phyloP scores from a whole-genome alignment of 805 yeast species.

The Novakomyces olei region DNA sequence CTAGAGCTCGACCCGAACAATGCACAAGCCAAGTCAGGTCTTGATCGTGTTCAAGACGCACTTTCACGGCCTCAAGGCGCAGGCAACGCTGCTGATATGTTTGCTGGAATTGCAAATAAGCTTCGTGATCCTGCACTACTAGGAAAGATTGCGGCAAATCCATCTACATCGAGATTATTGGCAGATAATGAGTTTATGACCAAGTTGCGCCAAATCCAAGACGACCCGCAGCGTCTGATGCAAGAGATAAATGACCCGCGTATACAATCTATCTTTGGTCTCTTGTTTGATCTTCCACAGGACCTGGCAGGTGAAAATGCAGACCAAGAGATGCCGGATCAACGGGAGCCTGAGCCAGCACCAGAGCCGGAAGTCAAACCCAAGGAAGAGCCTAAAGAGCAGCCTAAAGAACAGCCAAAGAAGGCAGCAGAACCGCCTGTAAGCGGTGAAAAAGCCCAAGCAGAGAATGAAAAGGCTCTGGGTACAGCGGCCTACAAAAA shows the following conservation, averaged over 20 bases:
- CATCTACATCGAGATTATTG: slow-evolving; percentile 70
- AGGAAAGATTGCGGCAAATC: slow-evolving; percentile 54
- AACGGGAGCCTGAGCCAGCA: slow-evolving; percentile 12
- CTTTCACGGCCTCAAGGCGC: slow-evolving; percentile 24
- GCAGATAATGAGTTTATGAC: slow-evolving; percentile 66
- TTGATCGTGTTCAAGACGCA: slow-evolving; percentile 45
- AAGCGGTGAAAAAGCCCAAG: slow-evolving; percentile 15
- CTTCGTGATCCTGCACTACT: slow-evolving; percentile 64
- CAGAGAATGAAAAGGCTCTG: slow-evolving; percentile 44
- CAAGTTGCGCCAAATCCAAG: slow-evolving; percentile 31
- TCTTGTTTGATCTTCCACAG: slow-evolving; percentile 61
- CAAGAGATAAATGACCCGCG: slow-evolving; percentile 60
- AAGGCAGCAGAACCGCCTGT: slow-evolving; percentile 11
- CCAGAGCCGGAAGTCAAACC: slow-evolving; percentile 6
- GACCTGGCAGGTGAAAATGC: slow-evolving; percentile 12
- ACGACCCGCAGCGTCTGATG: slow-evolving; percentile 56
- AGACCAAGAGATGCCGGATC: slow-evolving; percentile 1
- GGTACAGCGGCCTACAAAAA: slow-evolving; percentile 76
- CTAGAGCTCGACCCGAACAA: slow-evolving; percentile 60
- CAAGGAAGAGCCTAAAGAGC: slow-evolving; percentile 14
- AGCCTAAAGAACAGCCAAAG: slow-evolving; percentile 17
- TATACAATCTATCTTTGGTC: slow-evolving; percentile 69
- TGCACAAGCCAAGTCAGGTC: slow-evolving; percentile 70
- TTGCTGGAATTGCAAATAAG: slow-evolving; percentile 52
- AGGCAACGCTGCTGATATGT: slow-evolving; percentile 28